Evolutionary conservation across 2,329 filamentous ascomycete genomes (phyloP).

Genomic region (Nannizziopsis barbatae): DNA sequence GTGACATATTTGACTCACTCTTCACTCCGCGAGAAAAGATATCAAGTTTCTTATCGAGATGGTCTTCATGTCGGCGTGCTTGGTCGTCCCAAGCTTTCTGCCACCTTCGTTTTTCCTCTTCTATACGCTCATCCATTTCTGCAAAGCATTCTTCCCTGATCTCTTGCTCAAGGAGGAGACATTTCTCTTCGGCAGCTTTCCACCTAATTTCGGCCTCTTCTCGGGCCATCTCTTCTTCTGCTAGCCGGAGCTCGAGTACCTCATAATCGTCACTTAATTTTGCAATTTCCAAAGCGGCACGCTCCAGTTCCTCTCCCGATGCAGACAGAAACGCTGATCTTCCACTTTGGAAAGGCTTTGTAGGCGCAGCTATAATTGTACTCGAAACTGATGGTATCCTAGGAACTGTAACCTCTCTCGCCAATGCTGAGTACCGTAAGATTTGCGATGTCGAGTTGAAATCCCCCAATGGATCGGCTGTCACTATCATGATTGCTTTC

Average conservation of each 20-base stretch:
- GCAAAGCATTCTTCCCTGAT: conserved; percentile 79
- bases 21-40: conserved; percentile 49
- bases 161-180: conserved; percentile 68
- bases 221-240: conserved; percentile 59
- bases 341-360: conserved; percentile 20
- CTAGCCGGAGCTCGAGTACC: conserved; percentile 56
- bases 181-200: conserved; percentile 49
- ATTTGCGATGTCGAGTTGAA: conserved; percentile 97
- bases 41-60: conserved; percentile 80
- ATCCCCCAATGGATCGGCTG: conserved; percentile 82
- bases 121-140: conserved; percentile 72
- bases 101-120: conserved; percentile 69
- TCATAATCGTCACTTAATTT: conserved; percentile 70
- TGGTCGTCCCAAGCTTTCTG: conserved; percentile 67
- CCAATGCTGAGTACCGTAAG: conserved; percentile 82
- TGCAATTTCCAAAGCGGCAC: conserved; percentile 67
- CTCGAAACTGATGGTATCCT: conserved; percentile 72
- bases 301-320: conserved; percentile 60
- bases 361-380: conserved; percentile 44
- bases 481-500: conserved; percentile 90
- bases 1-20: conserved; percentile 27
- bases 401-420: conserved; percentile 83
- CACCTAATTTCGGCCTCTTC: conserved; percentile 63
- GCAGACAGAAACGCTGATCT: conserved; percentile 34
- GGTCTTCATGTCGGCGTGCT: conserved; percentile 64